Percentiles rank a stretch among this genome's conserved stretches.
These are phyloP conservation scores for Solanum piurae DNA, from an alignment of 257 asterid species.

Conservation along the genomic window DNA sequence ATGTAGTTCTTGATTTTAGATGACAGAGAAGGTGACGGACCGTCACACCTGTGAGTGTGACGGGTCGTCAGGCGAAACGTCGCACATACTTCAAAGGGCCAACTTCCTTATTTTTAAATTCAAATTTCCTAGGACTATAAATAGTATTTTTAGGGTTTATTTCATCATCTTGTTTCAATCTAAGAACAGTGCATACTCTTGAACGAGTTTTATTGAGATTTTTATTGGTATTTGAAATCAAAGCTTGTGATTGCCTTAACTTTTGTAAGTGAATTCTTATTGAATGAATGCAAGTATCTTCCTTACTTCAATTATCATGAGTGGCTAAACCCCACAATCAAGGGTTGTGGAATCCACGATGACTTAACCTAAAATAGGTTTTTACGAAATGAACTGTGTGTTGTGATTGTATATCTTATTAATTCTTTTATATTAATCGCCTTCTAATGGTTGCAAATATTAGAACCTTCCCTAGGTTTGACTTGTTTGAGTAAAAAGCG, in stretches of 20 bases:
- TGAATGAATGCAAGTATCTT: not conserved
- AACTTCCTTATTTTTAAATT: no score
- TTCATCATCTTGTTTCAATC: no score
- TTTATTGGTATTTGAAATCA: not conserved
- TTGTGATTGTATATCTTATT: not conserved
- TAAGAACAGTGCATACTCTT: not conserved
- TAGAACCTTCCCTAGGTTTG: not conserved
- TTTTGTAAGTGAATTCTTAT: not conserved
- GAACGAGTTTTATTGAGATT: not conserved
- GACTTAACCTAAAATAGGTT: not conserved
- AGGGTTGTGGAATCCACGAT: not conserved
- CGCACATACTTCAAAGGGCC: no score
- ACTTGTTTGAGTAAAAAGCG: not conserved
- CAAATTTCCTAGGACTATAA: no score
- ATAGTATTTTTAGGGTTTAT: no score
- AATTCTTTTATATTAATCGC: not conserved
- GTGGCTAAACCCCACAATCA: not conserved
- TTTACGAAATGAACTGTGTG: not conserved
- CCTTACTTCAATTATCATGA: not conserved
- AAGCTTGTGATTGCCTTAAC: not conserved
- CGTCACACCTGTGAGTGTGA: no score
- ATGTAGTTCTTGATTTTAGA: no score
- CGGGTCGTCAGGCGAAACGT: no score
- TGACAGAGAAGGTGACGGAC: no score
- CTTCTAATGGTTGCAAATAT: not conserved